These are phyloP conservation scores for Colletotrichum neosansevieriae DNA, from an alignment of 2,329 filamentous ascomycete species.

Conservation along the genomic window DNA sequence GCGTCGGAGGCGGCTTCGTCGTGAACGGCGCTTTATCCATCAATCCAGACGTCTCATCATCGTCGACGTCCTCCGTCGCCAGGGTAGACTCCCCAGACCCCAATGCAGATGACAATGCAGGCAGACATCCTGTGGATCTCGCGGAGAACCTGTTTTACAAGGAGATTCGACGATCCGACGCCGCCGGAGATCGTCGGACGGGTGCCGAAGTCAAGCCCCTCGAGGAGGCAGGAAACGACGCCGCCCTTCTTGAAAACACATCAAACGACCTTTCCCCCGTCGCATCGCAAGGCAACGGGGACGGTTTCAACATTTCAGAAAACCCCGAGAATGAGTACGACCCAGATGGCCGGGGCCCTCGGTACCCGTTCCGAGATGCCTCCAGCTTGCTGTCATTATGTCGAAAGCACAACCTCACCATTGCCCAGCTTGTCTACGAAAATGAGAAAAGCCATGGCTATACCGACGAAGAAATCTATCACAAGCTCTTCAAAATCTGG, in stretches of 20 bases:
- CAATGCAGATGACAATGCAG: constrained; percentile 19
- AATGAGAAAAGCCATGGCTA: constrained; percentile 65
- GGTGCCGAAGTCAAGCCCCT: constrained; percentile 57
- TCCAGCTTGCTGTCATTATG: constrained; percentile 59
- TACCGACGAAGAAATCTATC: constrained; percentile 60
- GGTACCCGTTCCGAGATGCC: constrained; percentile 61
- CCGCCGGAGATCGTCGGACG: constrained; percentile 58
- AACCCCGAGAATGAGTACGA: constrained; percentile 39
- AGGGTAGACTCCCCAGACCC: constrained; percentile 41
- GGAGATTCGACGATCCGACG: constrained; percentile 60
- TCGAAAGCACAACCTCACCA: constrained; percentile 63
- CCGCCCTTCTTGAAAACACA: constrained; percentile 17
- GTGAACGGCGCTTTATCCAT: constrained; percentile 63
- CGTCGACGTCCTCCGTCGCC: constrained; percentile 37
- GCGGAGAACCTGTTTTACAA: constrained; percentile 66
- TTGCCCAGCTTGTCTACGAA: constrained; percentile 64
- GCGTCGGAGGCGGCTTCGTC: constrained; percentile 65
- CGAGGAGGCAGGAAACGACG: constrained; percentile 41
- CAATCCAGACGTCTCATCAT: constrained; percentile 45
- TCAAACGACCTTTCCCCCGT: background rate
- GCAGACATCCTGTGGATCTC: constrained; percentile 58
- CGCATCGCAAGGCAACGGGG: constrained; percentile 11
- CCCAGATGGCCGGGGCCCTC: constrained; percentile 46
- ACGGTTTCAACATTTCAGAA: background rate
- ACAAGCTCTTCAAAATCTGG: constrained; percentile 63